Evolutionary conservation across 2,329 filamentous ascomycete species (phyloP).

Genomic region (Teratosphaeriaceae sp.): DNA sequence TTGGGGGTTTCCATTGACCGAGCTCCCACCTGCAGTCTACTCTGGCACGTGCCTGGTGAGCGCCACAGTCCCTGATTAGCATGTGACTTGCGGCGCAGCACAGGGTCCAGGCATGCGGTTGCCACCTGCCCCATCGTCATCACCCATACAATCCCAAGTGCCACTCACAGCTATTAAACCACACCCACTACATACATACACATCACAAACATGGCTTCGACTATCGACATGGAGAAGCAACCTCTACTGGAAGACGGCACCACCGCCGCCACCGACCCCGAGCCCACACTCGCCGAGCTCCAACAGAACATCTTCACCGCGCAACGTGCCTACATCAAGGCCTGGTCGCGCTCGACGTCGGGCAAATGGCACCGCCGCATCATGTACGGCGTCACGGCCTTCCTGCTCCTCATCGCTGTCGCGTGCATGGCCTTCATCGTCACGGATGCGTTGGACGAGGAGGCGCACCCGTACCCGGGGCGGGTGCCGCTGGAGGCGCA

Average conservation of each 20-base stretch:
- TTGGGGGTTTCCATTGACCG: too few species aligned
- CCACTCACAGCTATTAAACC: too few species aligned
- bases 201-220: slow-evolving; percentile 7
- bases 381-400: slow-evolving; percentile 23
- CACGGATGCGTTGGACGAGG: slow-evolving; percentile 21
- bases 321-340: slow-evolving; percentile 27
- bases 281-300: slow-evolving; percentile 24
- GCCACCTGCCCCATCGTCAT: neutral
- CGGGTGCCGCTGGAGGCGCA: slow-evolving; percentile 81
- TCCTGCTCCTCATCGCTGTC: slow-evolving; percentile 22
- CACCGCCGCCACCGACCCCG: neutral
- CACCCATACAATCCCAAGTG: neutral
- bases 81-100: too few species aligned
- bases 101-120: neutral
- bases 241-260: slow-evolving; percentile 15
- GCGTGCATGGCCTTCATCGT: slow-evolving; percentile 21
- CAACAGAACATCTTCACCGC: slow-evolving; percentile 24
- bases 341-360: slow-evolving; percentile 25
- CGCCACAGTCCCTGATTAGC: too few species aligned
- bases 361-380: slow-evolving; percentile 27
- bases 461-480: slow-evolving; percentile 11
- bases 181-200: neutral
- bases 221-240: slow-evolving; percentile 21
- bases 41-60: too few species aligned
- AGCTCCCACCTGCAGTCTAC: too few species aligned